Base-by-base conservation (phyloP, 805 yeast species). In the Ogataea kodamae region DNA sequence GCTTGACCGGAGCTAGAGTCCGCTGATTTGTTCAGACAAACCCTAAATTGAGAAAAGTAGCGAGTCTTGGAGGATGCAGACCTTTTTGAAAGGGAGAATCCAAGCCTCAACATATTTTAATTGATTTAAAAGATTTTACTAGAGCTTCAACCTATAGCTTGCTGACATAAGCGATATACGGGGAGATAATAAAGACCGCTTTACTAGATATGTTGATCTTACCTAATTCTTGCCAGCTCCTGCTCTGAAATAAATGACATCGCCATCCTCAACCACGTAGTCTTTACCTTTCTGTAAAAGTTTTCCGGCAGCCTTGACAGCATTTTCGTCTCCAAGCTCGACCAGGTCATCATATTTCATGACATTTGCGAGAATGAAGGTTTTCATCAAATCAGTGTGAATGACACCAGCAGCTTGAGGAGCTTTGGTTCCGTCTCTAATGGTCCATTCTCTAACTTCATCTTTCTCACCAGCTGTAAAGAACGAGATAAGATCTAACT, bases 391-490 rank as follows among this genome's bases (percentile, higher is more conserved):
- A 56, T 87, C 96, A 6, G 86, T 81, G 56, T 88, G 96, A 40
- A 88, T 88, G 20, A 81, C 80, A 14, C 89, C 94, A 1, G 96
- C 96, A 2, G 95, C 96, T 43, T 84, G 84, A 22, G 90, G 89
- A 2, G 95, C 95, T 22, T 76, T 72, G 11, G 82, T 72, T 18
- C 87, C 85, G 32, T 68, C 67, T 54, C 89, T 71, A 35, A 88
- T 69, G 11, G 88, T 82, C 97, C 97, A 88, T 57, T 88, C 95
- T 52, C 90, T 68, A 7, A 83, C 89, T 60, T 88, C 96, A 22
- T 53, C 55, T 32, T 70, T 67, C 16, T 79, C 78, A 18, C 96
- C 96, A 54, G 94, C 84, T 0, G 97, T 88, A 63, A 81, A 88
- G 59, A 75, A 88, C 24, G 94, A 82, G 14, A 86, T 83, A 54